phyloP scores from a whole-genome alignment of 202 grass and related monocot genomes.

The Carex arenaria region DNA sequence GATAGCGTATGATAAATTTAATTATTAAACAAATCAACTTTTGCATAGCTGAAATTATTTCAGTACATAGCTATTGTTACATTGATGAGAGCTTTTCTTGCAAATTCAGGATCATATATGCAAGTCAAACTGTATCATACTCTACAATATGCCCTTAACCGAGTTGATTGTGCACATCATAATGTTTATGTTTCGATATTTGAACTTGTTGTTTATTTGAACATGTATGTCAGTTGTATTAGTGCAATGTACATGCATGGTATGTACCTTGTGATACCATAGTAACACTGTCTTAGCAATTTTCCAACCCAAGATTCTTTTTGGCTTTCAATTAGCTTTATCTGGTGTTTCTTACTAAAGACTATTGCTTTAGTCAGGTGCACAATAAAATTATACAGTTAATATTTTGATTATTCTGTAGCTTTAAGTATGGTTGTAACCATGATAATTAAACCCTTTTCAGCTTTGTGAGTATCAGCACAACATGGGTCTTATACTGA shows the following conservation, averaged over 20 bases:
- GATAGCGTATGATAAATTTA: no score
- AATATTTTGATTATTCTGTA: not conserved
- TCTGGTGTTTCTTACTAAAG: no score
- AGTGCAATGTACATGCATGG: not conserved
- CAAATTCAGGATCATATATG: not conserved
- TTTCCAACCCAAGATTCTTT: not conserved
- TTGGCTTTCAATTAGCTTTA: no score
- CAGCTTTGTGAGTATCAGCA: constrained; percentile 90
- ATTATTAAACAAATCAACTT: not conserved
- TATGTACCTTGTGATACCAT: not conserved
- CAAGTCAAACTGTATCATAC: not conserved
- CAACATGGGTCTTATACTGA: constrained; percentile 83
- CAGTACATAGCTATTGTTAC: not conserved
- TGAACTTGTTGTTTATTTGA: not conserved
- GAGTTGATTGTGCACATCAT: not conserved
- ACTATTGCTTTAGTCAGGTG: not conserved
- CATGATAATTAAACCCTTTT: not conserved
- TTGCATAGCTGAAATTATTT: not conserved
- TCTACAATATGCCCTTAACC: not conserved
- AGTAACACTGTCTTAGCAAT: not conserved
- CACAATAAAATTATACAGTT: not conserved
- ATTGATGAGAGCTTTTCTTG: not conserved
- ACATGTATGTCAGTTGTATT: not conserved
- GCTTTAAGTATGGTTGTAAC: not conserved
- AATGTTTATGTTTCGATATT: not conserved